These are phyloP conservation scores for Lodderomyces oxycetoniae DNA, from an alignment of 1,139 yeast species.

Conservation along the genomic window DNA sequence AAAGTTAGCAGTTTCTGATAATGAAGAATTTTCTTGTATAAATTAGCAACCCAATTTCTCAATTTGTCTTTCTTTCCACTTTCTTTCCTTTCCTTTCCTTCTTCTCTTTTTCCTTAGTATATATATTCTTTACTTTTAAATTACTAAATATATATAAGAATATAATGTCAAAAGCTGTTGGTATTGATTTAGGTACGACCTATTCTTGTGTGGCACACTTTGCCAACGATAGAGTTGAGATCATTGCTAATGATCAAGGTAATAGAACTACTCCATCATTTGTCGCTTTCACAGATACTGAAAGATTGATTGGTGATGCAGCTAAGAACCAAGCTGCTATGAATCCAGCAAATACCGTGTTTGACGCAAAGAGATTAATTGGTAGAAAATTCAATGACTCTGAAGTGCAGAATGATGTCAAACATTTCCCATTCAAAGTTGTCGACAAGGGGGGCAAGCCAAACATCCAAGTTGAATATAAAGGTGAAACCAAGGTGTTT, in stretches of 20 bases:
- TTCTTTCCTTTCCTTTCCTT: conserved; percentile 5
- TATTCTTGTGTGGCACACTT: conserved; percentile 84
- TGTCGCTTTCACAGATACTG: conserved; percentile 96
- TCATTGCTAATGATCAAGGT: conserved; percentile 53
- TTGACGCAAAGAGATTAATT: conserved; percentile 92
- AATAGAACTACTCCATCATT: conserved; percentile 89
- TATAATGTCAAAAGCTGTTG: conserved; percentile 62
- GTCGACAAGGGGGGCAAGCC: conserved; percentile 79
- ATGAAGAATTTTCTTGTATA: conserved; percentile 1
- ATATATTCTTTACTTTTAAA: conserved; percentile 2
- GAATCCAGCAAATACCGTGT: conserved; percentile 94
- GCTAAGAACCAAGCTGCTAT: conserved; percentile 98
- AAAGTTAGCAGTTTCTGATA: conserved; percentile 1
- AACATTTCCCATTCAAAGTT: conserved; percentile 43
- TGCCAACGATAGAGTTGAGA: conserved; percentile 67
- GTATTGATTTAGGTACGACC: conserved; percentile 83
- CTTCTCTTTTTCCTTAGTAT: conserved; percentile 4
- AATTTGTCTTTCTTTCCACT: neutral
- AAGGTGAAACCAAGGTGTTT: conserved; percentile 90
- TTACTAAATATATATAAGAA: conserved; percentile 13
- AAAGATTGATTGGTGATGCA: conserved; percentile 98
- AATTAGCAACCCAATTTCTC: conserved; percentile 1
- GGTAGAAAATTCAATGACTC: conserved; percentile 44
- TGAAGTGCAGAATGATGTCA: conserved; percentile 41
- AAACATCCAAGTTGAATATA: conserved; percentile 86